Percentiles rank a stretch among this genome's conserved stretches.
These are phyloP conservation scores for Boletus rubropictus DNA, from an alignment of 768 basidiomycete genomes.

Conservation along the genomic window DNA sequence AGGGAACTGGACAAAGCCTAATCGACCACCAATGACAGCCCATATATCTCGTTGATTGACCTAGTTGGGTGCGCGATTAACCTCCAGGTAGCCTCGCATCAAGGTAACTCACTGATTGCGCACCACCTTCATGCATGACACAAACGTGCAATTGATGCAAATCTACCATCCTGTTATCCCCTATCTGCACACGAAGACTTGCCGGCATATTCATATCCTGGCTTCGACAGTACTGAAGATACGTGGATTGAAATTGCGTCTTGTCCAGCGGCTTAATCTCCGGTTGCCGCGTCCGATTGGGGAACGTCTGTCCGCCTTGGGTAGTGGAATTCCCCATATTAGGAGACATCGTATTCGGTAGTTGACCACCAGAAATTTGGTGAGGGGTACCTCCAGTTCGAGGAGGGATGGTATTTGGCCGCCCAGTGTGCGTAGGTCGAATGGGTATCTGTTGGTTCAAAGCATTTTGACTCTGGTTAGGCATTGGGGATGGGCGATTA, in stretches of 20 bases:
- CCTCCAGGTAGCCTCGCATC: background rate
- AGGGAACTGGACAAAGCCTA: conserved; percentile 63
- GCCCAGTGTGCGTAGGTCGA: conserved; percentile 27
- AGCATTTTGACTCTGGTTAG: conserved; percentile 14
- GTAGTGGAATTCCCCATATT: conserved; percentile 26
- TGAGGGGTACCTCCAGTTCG: conserved; percentile 37
- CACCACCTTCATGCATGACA: conserved; percentile 57
- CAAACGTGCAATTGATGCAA: conserved; percentile 51
- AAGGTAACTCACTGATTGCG: conserved; percentile 36
- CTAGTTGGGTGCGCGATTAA: conserved; percentile 30
- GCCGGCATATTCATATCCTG: conserved; percentile 32
- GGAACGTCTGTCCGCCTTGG: conserved; percentile 19
- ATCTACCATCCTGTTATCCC: conserved; percentile 56
- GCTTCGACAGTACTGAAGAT: conserved; percentile 42
- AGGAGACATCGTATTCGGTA: conserved; percentile 32
- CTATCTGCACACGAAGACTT: conserved; percentile 38
- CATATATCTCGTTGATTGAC: conserved; percentile 53
- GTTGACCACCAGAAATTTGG: conserved; percentile 28
- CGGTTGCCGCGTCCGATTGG: conserved; percentile 16
- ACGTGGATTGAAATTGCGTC: conserved; percentile 46
- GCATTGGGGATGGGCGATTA: conserved; percentile 18
- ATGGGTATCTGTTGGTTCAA: conserved; percentile 30
- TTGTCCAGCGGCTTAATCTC: conserved; percentile 42
- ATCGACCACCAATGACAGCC: conserved; percentile 60
- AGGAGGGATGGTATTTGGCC: conserved; percentile 31